Evolutionary conservation across 164 flowering plant species (phyloP), one percentile per base, ranked within the genome.

Genomic region (Stephania cephalantha): DNA sequence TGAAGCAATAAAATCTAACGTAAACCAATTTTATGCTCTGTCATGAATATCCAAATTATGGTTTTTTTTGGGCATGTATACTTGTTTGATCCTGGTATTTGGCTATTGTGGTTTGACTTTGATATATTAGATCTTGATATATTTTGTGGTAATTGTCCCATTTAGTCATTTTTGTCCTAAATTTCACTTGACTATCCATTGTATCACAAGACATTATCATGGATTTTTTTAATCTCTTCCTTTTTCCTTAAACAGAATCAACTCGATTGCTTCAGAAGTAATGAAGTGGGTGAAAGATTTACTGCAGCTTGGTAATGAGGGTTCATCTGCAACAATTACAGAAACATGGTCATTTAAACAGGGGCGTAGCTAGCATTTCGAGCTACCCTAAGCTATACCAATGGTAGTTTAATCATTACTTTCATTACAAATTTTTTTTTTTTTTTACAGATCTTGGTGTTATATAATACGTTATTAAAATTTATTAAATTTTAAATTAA

Each of bases 301-400:
- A 83, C 92, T 95, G 84, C 98, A 91, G 84, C 87, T 86, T 46
- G 87, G 85, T 50, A 87, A 86, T 71, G 87, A 87, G 48, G 83
- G 75, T 71, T 75, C 91, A 79, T 87, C 88, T 66, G 74, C 46
- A 42, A 86, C 61, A 84, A 88, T 93, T 48, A 85, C 91, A 76
- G 84, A 84, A 70, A 80, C 85, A 63, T 95, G 98, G 97, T 87
- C 85, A 65, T n/a, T n/a, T n/a, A n/a, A n/a, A n/a, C n/a, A n/a
- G n/a, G n/a, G n/a, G n/a, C n/a, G n/a, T n/a, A n/a, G n/a, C n/a
- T n/a, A n/a, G n/a, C n/a, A n/a, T n/a, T n/a, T n/a, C n/a, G n/a
- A n/a, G n/a, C n/a, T n/a, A n/a, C n/a, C n/a, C n/a, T n/a, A n/a
- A n/a, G n/a, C n/a, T n/a, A n/a, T n/a, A n/a, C n/a, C n/a, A n/a